These are phyloP conservation scores for Hansenula lynferdii DNA, from an alignment of 1,139 yeast genomes.

Conservation along the genomic window DNA sequence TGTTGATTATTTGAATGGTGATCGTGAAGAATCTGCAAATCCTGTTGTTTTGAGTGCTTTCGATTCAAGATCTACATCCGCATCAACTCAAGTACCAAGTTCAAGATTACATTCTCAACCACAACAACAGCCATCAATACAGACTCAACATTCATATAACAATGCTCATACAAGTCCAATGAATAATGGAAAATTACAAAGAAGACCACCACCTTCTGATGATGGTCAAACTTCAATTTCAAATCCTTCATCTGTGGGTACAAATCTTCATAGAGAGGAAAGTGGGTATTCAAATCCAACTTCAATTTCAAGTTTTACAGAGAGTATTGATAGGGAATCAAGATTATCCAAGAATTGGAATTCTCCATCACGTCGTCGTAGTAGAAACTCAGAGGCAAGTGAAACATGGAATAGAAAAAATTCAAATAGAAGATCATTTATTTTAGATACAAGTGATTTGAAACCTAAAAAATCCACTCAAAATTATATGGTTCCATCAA, in stretches of 20 bases:
- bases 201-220: constrained; percentile 31
- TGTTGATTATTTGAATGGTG: constrained; percentile 43
- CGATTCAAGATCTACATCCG: constrained; percentile 9
- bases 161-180: neutral
- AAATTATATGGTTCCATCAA: constrained; percentile 8
- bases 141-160: too few species aligned
- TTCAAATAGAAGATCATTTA: constrained; percentile 19
- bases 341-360: constrained; percentile 44
- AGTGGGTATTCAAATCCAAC: constrained; percentile 46
- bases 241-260: constrained; percentile 14
- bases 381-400: constrained; percentile 19
- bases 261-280: constrained; percentile 15
- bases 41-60: neutral
- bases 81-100: constrained; percentile 6
- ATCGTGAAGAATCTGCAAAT: constrained; percentile 14
- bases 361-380: constrained; percentile 37
- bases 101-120: constrained; percentile 7
- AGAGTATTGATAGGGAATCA: constrained; percentile 20
- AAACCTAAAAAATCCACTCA: constrained; percentile 4
- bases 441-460: constrained; percentile 12
- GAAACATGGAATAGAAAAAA: constrained; percentile 7
- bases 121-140: too few species aligned
- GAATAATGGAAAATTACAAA: constrained; percentile 9
- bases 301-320: constrained; percentile 31
- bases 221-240: constrained; percentile 24